Conservation (phyloP, 345 rosid species). For the Salix arbutifolia region DNA sequence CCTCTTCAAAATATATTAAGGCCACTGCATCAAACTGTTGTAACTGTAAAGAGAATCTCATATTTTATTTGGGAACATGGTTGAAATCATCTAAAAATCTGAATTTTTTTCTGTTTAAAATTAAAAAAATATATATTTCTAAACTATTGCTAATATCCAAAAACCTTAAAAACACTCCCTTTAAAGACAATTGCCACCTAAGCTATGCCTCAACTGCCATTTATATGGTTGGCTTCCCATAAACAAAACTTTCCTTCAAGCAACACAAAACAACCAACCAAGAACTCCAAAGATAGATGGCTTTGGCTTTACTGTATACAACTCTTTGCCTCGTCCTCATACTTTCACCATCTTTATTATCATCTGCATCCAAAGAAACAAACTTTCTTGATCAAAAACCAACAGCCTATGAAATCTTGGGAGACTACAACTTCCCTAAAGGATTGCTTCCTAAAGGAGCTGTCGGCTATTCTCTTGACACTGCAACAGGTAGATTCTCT, state of each 20-base stretch:
- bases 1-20: too few relatives aligned
- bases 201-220: neutral
- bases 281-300: neutral
- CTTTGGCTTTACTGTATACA: neutral
- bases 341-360: neutral
- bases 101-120: too few relatives aligned
- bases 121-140: too few relatives aligned
- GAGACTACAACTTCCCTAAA: constrained; percentile 41
- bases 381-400: neutral
- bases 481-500: constrained; percentile 43
- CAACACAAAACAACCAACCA: neutral
- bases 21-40: too few relatives aligned
- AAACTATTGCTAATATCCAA: too few relatives aligned
- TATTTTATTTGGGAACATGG: too few relatives aligned
- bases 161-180: too few relatives aligned
- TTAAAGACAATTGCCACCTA: too few relatives aligned
- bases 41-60: too few relatives aligned
- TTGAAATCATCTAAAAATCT: too few relatives aligned
- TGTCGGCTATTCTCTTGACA: constrained; percentile 42
- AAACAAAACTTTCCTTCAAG: neutral
- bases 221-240: neutral
- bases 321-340: neutral
- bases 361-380: neutral
- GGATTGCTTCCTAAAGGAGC: constrained; percentile 63
- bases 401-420: constrained; percentile 46